Evolutionary conservation across 208 protist species (phyloP).

Genomic region (Naegleria fowleri): DNA sequence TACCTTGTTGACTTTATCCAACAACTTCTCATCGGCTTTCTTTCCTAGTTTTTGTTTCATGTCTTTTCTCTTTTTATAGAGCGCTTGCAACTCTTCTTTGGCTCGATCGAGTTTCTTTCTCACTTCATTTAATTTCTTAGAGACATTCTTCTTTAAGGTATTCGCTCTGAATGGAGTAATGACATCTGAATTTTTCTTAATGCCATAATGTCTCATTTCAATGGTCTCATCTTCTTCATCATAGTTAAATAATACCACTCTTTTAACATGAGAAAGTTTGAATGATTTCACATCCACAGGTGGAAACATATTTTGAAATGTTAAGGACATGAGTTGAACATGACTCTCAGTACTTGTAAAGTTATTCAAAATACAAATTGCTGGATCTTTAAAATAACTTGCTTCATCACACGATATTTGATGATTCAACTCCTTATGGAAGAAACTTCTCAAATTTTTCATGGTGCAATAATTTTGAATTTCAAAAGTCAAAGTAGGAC

Average conservation of each 20-base stretch:
- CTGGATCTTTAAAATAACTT: neutral
- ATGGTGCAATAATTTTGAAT: neutral
- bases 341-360: conserved; percentile 4
- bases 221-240: neutral
- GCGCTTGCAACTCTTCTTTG: neutral
- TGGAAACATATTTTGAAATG: conserved; percentile 30
- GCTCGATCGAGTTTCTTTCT: neutral
- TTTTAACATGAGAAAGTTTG: neutral
- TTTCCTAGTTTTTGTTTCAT: neutral
- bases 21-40: neutral
- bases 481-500: conserved; percentile 3
- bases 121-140: neutral
- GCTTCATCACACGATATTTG: neutral
- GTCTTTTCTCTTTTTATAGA: neutral
- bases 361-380: neutral
- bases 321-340: neutral
- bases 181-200: neutral
- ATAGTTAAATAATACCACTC: conserved; percentile 23
- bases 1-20: neutral
- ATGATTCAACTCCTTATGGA: neutral
- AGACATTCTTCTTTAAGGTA: neutral
- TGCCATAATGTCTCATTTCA: conserved; percentile 13
- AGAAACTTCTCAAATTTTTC: neutral
- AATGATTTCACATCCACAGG: conserved; percentile 5
- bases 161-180: neutral